These are phyloP conservation scores for Diaporthe citriasiana DNA, from an alignment of 2,329 filamentous ascomycete genomes.

Conservation along the genomic window DNA sequence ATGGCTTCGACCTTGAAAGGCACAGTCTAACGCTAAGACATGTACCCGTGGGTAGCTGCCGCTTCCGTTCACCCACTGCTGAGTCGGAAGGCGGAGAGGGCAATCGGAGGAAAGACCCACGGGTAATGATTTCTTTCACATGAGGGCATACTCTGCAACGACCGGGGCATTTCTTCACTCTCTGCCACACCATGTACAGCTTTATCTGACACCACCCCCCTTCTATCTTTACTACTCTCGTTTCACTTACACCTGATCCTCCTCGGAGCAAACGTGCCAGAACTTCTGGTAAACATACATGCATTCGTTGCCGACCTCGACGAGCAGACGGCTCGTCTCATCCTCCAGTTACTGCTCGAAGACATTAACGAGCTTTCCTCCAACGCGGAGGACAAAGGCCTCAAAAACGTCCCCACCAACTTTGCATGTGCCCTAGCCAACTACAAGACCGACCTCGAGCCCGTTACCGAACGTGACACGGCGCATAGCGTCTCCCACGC, in stretches of 20 bases:
- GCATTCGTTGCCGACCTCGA: neutral
- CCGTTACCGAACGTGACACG: neutral
- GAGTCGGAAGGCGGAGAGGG: too few relatives aligned
- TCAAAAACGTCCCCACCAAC: rapidly evolving
- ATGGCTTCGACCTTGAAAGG: too few relatives aligned
- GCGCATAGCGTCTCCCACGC: neutral
- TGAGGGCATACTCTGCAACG: too few relatives aligned
- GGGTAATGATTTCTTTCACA: too few relatives aligned
- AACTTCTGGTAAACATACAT: neutral
- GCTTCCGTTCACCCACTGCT: too few relatives aligned
- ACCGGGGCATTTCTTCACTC: too few relatives aligned
- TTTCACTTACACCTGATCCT: neutral
- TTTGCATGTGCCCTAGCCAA: neutral
- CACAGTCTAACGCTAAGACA: too few relatives aligned
- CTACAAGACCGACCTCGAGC: neutral
- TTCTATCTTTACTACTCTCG: too few relatives aligned
- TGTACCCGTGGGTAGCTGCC: too few relatives aligned
- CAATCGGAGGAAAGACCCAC: too few relatives aligned
- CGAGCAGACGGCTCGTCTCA: neutral
- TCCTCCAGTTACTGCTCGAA: neutral
- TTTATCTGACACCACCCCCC: too few relatives aligned
- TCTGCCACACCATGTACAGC: too few relatives aligned
- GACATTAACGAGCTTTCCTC: neutral
- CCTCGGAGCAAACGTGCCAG: neutral
- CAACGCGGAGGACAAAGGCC: neutral